These are phyloP conservation scores for Linum usitatissimum DNA, from an alignment of 345 rosid genomes.

Conservation along the genomic window DNA sequence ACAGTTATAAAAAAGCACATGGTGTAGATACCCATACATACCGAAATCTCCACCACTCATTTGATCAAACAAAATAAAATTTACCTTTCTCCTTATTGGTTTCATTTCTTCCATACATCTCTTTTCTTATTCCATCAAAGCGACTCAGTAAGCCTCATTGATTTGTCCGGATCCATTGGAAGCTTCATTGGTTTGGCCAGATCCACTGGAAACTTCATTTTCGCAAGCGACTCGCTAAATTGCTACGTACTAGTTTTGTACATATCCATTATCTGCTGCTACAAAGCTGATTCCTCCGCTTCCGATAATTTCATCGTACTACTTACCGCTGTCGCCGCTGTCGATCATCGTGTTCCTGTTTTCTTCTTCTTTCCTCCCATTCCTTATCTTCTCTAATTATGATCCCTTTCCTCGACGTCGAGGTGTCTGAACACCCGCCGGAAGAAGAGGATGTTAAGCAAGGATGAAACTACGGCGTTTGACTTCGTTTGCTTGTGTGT, in stretches of 20 bases:
- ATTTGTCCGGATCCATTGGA: too few relatives aligned
- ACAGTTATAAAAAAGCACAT: too few relatives aligned
- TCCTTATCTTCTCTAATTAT: slow-evolving; percentile 18
- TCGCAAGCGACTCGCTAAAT: slow-evolving; percentile 72
- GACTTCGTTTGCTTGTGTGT: slow-evolving; percentile 1
- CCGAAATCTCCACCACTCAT: too few relatives aligned
- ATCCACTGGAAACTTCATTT: slow-evolving; percentile 91
- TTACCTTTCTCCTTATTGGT: too few relatives aligned
- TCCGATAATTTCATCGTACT: slow-evolving; percentile 39
- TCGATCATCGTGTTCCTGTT: slow-evolving; percentile 17
- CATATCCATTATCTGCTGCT: slow-evolving; percentile 87
- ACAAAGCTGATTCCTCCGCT: slow-evolving; percentile 74
- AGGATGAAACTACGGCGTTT: too few relatives aligned
- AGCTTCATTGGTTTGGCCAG: slow-evolving; percentile 47
- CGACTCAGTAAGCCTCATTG: too few relatives aligned
- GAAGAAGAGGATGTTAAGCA: background rate
- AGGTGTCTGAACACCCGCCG: slow-evolving; percentile 37
- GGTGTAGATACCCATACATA: too few relatives aligned
- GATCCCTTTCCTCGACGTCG: slow-evolving; percentile 35
- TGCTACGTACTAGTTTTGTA: slow-evolving; percentile 95
- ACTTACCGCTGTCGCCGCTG: too few relatives aligned
- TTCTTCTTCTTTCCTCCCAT: slow-evolving; percentile 21
- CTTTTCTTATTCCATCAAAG: too few relatives aligned
- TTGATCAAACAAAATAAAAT: too few relatives aligned
- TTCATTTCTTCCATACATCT: too few relatives aligned